Percentiles rank a stretch among this genome's conserved stretches.
Conservation (phyloP, 2,329 filamentous ascomycete species). For the Microdochium paspali region DNA sequence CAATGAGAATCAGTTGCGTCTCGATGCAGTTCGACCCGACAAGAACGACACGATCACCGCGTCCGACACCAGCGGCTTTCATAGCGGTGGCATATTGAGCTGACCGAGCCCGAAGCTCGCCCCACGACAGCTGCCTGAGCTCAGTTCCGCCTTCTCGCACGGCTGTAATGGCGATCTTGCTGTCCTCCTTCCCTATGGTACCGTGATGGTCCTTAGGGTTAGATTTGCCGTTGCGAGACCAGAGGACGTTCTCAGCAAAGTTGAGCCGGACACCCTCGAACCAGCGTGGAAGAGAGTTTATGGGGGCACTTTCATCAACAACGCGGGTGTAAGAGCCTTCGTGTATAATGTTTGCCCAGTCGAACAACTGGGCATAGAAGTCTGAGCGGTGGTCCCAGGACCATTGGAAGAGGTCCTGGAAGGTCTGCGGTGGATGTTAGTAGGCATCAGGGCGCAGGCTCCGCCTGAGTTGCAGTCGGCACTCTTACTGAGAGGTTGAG, state of each 20-base stretch:
- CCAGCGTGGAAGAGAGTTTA: conserved; percentile 67
- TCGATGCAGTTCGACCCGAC: conserved; percentile 69
- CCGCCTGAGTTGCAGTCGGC: neutral
- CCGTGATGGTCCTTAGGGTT: conserved; percentile 33
- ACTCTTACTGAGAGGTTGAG: conserved; percentile 49
- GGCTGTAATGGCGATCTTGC: conserved; percentile 61
- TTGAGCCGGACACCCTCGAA: conserved; percentile 67
- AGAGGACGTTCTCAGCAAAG: conserved; percentile 75
- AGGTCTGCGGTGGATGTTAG: conserved; percentile 36
- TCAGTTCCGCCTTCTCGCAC: conserved; percentile 57
- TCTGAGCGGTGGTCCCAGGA: conserved; percentile 50
- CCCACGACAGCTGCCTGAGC: conserved; percentile 54
- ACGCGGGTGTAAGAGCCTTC: conserved; percentile 47
- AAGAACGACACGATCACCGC: conserved; percentile 66
- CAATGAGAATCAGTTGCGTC: conserved; percentile 63
- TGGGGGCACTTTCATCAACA: conserved; percentile 60
- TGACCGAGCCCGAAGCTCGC: conserved; percentile 49
- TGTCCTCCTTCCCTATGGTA: conserved; percentile 59
- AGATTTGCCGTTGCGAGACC: conserved; percentile 27
- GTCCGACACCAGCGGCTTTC: conserved; percentile 52
- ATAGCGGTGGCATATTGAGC: conserved; percentile 57
- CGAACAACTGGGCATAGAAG: conserved; percentile 60
- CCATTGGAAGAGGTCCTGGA: conserved; percentile 60
- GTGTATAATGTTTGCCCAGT: conserved; percentile 50
- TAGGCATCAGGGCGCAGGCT: conserved; percentile 3